Evolutionary conservation across 164 flowering plant genomes (phyloP).

Genomic region (Liriodendron chinense): DNA sequence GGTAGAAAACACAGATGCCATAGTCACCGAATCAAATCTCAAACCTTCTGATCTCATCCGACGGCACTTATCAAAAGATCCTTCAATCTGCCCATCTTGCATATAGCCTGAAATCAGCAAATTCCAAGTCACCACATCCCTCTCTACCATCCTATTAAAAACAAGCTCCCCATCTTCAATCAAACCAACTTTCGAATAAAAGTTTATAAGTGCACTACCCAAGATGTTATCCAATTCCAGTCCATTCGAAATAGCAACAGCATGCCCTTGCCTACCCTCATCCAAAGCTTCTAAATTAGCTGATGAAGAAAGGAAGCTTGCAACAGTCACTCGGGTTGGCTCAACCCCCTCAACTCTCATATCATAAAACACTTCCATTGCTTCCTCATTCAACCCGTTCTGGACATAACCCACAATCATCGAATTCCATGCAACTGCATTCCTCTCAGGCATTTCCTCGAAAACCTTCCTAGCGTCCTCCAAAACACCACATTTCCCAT

Average conservation of each 20-base stretch:
- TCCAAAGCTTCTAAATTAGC: conserved; percentile 58
- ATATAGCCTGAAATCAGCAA: conserved; percentile 64
- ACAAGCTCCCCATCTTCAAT: conserved; percentile 54
- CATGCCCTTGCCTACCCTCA: conserved; percentile 78
- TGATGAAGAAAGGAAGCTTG: conserved; percentile 62
- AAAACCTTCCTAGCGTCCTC: conserved; percentile 57
- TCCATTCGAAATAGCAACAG: conserved; percentile 46
- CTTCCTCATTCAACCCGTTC: conserved; percentile 64
- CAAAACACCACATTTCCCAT: conserved; percentile 69
- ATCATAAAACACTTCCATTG: conserved; percentile 44
- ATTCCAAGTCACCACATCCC: conserved; percentile 77
- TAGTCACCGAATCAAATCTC: conserved; percentile 66
- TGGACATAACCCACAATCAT: conserved; percentile 61
- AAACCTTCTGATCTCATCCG: conserved; percentile 47
- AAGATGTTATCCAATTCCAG: conserved; percentile 52
- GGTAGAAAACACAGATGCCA: conserved; percentile 49
- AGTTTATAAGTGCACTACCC: conserved; percentile 65
- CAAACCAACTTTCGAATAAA: conserved; percentile 57
- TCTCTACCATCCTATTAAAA: conserved; percentile 45
- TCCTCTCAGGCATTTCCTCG: conserved; percentile 50
- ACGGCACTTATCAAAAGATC: conserved; percentile 42
- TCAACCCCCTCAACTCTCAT: conserved; percentile 65
- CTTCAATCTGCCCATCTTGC: conserved; percentile 35
- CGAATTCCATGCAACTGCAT: conserved; percentile 69
- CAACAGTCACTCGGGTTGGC: conserved; percentile 55